Evolutionary conservation across 257 asterid species (phyloP), one percentile per base, ranked within the genome.

Genomic region (Fraxinus americana): DNA sequence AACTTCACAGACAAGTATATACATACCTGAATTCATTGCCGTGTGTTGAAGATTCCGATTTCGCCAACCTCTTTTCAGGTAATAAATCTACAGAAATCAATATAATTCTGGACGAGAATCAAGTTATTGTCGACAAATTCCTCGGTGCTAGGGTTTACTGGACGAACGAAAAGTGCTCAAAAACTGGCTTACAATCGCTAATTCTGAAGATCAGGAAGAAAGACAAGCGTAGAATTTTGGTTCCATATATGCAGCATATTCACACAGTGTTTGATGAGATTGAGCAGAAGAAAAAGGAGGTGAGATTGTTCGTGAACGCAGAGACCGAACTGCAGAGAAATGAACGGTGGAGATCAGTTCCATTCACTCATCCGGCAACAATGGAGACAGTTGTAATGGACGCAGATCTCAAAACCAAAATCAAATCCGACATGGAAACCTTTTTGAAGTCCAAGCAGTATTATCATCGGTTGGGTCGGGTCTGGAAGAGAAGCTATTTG

Each of bases 401-500:
- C 73, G 27, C 87, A 79, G 99, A 92, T 88, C 90, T 94, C 86
- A 94, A 94, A 78, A 78, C 85, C 77, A 86, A 91, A 61, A 86
- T 94, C 70, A 92, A 92, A 71, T 87, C 92, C 34, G 99, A 92
- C 79, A 85, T 90, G 12, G 99, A 94, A 59, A 78, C 78, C 19
- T 94, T 94, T 68, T 65, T 83, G 34, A 94, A 94, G 81, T 87
- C 96, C 76, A 91, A 87, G 78, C 97, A 92, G 88, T 90, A 90
- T 35, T 94, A 94, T 80, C 91, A 91, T 83, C 85, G 97, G 0
- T 82, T 92, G 59, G 98, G 98, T 71, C 92, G 92, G 6, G 91
- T 94, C n/a, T 94, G 98, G 98, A 94, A 94, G 81, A 81, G 97
- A 74, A 94, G 96, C 82, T 94, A 92, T 80, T 79, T 94, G 1